Conservation (phyloP, 495 filamentous ascomycete genomes). For the Astrocystis sublimbata region DNA sequence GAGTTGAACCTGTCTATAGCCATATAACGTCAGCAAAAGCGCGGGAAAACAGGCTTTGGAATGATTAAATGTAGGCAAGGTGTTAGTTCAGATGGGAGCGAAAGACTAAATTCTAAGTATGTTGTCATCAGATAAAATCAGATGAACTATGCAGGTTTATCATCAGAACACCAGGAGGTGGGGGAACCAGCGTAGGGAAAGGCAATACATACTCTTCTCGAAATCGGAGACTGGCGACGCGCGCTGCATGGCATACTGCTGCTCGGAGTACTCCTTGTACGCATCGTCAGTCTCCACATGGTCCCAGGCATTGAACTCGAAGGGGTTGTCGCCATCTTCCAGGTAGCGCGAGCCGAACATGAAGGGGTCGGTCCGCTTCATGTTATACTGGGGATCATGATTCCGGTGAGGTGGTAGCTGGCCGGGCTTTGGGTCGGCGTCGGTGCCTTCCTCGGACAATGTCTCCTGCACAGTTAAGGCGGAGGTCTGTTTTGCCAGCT, state of each 20-base stretch:
- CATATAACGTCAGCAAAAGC: conserved; percentile 34
- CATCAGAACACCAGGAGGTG: conserved; percentile 47
- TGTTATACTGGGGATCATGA: conserved; percentile 59
- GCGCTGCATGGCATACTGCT: conserved; percentile 81
- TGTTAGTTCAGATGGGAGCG: conserved; percentile 61
- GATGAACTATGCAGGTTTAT: conserved; percentile 65
- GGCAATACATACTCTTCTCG: conserved; percentile 64
- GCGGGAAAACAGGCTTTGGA: conserved; percentile 1
- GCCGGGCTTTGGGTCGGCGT: conserved; percentile 10
- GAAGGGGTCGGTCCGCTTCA: conserved; percentile 89
- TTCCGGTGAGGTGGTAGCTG: conserved; percentile 49
- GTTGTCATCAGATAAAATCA: conserved; percentile 57
- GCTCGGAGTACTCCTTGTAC: conserved; percentile 77
- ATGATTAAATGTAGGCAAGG: conserved; percentile 9
- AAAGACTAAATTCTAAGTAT: conserved; percentile 56
- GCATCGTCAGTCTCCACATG: conserved; percentile 85
- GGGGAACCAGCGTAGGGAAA: conserved; percentile 5
- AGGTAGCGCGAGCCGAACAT: conserved; percentile 90
- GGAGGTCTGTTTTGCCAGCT: conserved; percentile 25
- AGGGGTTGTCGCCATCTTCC: conserved; percentile 79
- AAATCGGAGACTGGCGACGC: conserved; percentile 81
- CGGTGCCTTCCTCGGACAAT: not conserved
- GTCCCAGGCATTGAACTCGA: conserved; percentile 98
- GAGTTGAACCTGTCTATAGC: conserved; percentile 71
- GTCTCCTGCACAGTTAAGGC: conserved; percentile 31